phyloP scores from a whole-genome alignment of 306 rosid species.

The Rosa multiflora region DNA sequence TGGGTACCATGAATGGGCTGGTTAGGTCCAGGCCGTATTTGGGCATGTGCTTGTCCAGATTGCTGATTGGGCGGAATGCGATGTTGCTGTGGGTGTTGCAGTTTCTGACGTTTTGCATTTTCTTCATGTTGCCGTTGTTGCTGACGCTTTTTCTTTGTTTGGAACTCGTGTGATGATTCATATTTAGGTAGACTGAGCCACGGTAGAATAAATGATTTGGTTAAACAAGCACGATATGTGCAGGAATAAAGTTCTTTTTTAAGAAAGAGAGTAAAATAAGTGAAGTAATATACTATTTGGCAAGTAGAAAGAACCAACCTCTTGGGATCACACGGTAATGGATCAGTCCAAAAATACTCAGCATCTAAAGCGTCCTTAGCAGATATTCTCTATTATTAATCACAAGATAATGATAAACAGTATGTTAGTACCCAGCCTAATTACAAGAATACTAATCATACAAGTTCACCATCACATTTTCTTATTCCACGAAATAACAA shows the following conservation, averaged over 20 bases:
- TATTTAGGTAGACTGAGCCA: constrained; percentile 45
- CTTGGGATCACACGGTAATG: constrained; percentile 56
- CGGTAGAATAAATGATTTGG: background rate
- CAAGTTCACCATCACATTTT: background rate
- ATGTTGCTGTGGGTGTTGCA: constrained; percentile 52
- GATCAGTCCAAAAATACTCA: constrained; percentile 54
- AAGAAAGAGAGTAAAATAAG: background rate
- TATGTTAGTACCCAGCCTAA: background rate
- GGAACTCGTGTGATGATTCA: constrained; percentile 55
- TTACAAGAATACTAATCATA: background rate
- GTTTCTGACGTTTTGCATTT: constrained; percentile 49
- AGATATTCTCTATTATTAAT: constrained; percentile 38
- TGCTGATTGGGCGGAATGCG: constrained; percentile 56
- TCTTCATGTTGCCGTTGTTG: constrained; percentile 53
- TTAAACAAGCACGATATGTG: background rate
- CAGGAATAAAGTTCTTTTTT: too few species aligned
- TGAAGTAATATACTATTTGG: background rate
- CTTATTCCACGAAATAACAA: background rate
- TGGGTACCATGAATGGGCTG: constrained; percentile 44
- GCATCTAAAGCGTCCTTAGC: constrained; percentile 59
- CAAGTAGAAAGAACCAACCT: constrained; percentile 25
- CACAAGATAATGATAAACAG: constrained; percentile 1
- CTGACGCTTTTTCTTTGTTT: constrained; percentile 52
- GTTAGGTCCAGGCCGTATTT: constrained; percentile 49
- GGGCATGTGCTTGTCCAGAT: constrained; percentile 52